Evolutionary conservation across 2,329 filamentous ascomycete species (phyloP), one percentile per base, ranked within the genome.

Genomic region (Aphanoascus verrucosus): DNA sequence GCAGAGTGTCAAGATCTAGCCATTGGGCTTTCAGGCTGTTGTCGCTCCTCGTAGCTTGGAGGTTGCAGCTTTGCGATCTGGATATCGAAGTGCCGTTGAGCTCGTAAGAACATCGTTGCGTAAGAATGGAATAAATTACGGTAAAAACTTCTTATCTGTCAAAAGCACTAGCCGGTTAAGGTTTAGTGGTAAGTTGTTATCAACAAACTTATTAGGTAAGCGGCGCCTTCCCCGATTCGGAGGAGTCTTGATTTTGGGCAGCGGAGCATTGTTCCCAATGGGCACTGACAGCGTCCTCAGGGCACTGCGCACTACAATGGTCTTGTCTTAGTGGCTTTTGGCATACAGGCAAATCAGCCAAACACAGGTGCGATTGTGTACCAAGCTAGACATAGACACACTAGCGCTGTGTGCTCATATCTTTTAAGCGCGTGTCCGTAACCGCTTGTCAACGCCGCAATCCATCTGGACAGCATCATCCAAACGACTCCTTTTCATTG

Each of bases 391-490:
- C 23, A 4, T 28, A 28, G 7, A 28, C 23, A 28, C 23, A 7
- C 23, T 28, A 19, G 9, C 38, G n/a, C n/a, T n/a, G n/a, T n/a
- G n/a, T 6, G 38, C 31, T 12, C 43, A 23, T 32, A 5, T 9
- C 11, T 14, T 11, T 5, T 32, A 28, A 7, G 14, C 8, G 3
- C 6, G 43, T 46, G 43, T 15, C 41, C 15, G 17, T 23, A 44
- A 8, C 17, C 15, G 6, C 41, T 32, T 23, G 23, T 6, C 23
- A 14, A 47, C 44, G n/a, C 9, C 11, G n/a, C 44, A 20, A 32
- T n/a, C 17, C 15, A 17, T 47, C 12, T 35, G 38, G 49, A 37
- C 49, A 52, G 49, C 49, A 46, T 52, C 32, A 42, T 38, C 23
- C 44, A 42, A 52, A 40, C 49, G 31, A 34, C 32, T 20, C 35